Percentiles rank a stretch among this genome's conserved stretches.
phyloP scores from a whole-genome alignment of 2,329 filamentous ascomycete species.

The Fusarium xylarioides region DNA sequence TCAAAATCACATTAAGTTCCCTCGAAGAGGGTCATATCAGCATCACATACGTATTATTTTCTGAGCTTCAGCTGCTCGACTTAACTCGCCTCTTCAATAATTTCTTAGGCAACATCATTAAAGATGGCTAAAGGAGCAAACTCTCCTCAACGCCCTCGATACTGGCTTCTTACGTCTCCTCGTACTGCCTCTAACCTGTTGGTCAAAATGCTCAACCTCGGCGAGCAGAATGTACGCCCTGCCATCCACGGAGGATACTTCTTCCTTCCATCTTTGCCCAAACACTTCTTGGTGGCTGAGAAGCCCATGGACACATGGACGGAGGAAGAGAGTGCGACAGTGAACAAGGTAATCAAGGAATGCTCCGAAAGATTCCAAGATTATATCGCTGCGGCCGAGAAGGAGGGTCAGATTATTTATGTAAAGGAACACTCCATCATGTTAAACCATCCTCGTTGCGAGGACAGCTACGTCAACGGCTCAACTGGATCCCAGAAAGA shows the following conservation, averaged over 20 bases:
- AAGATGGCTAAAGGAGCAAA: slow-evolving; percentile 20
- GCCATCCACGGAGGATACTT: slow-evolving; percentile 27
- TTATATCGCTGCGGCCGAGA: slow-evolving; percentile 18
- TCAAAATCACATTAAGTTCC: too few relatives aligned
- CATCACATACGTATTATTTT: neutral
- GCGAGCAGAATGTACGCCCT: slow-evolving; percentile 28
- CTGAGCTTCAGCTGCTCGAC: neutral
- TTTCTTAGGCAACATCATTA: neutral
- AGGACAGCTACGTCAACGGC: neutral
- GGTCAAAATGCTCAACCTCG: slow-evolving; percentile 33
- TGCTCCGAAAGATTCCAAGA: slow-evolving; percentile 22
- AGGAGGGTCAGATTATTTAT: slow-evolving; percentile 13
- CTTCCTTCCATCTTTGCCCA: slow-evolving; percentile 12
- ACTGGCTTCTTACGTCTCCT: slow-evolving; percentile 30
- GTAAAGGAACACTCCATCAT: slow-evolving; percentile 30
- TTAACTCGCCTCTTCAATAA: neutral
- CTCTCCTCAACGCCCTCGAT: slow-evolving; percentile 5
- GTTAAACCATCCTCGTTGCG: slow-evolving; percentile 16
- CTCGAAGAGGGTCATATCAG: too few relatives aligned
- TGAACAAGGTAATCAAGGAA: neutral
- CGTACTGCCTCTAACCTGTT: slow-evolving; percentile 34
- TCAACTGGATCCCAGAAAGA: neutral
- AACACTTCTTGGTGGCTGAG: neutral
- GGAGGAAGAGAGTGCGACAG: neutral
- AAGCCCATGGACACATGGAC: slow-evolving; percentile 27